Evolutionary conservation across 352 stramenopile genomes (phyloP), one percentile per base, ranked within the genome.

Genomic region (Pseudoperonospora humuli): DNA sequence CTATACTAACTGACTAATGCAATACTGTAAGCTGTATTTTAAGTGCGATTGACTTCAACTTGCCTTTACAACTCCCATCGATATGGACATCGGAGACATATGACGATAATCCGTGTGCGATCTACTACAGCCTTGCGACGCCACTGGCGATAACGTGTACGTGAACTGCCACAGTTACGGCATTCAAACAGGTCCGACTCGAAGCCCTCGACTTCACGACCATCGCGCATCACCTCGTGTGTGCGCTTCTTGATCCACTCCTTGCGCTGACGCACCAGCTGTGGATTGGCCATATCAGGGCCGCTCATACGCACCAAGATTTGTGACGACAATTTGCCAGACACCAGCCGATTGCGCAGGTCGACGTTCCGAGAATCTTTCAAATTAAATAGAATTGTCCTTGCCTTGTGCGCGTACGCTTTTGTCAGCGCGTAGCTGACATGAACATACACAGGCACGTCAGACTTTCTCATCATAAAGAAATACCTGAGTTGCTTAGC

Each of bases 171-270:
- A 33, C 80, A 92, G 39, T 67, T 83, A 20, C 77, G 80, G 47
- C 80, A 92, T 54, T 89, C 79, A 21, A 92, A 92, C 19, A 90
- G 50, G 32, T 86, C 72, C 9, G 77, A 77, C 58, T 90, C 75
- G 45, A 87, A 84, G 25, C 77, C 76, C 2, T 88, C 71, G 13
- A 70, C 61, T 33, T 79, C 73, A 3, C 67, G 64, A 24, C 64
- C 57, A 46, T 88, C 61, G 13, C 80, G 75, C 73, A 84, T 92
- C 18, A 92, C 80, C 45, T 92, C 77, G 59, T 79, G 64, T 3
- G 80, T 92, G 24, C 80, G 77, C 39, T 89, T 88, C 61, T 70
- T 82, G 45, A 93, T 89, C 75, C 80, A 93, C 48, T 88, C 73
- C 37, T 87, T 79, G 10, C 80, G 75, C 28, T 93, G 75, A 0